Base-by-base conservation (phyloP, 208 protist species). In the Trypanosomatidae sp. region DNA sequence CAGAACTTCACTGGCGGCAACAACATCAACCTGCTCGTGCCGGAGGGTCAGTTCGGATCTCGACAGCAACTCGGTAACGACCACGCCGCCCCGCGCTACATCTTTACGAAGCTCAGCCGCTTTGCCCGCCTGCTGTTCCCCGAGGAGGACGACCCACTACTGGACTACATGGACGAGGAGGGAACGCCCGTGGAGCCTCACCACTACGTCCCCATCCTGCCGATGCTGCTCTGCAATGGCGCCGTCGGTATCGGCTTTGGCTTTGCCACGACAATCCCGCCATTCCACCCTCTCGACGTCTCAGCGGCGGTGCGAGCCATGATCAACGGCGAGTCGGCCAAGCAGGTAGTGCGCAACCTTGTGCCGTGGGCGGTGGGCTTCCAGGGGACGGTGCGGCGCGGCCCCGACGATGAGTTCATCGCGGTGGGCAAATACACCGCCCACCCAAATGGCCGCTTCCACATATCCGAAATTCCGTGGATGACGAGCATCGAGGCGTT, bases 161-260 rank as follows among this genome's bases (percentile, higher is more conserved):
- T 99, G 1, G 89, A 99, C 47, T 98, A 98, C 80, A 81, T 99
- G 7, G 91, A 97, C 25, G 99, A 99, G 68, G 99, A 99, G 81
- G 99, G 98, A 44, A 84, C 95, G 64, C 39, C 71, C 15, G 98
- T 99, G 70, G 99, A 99, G 93, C 99, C 99, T 33, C 92, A 97
- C 58, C 99, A 87, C 83, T 99, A 99, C 84, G 86, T 99, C 39
- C 99, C 99, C 3, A 98, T 99, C 66, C 82, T 99, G 66, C 99
- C 99, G 9, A 94, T 99, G 79, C 92, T 99, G 25, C 90, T 99
- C 13, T 98, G 99, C 58, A 99, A 99, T 91, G 99, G 99, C 39
- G 80, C 88, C 17, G 90, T 99, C 13, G 99, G 99, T 80, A 99
- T 99, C 80, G 99, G 99, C 67, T 99, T 99, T 46, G 99, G 99